Evolutionary conservation across 1,284 basidiomycete genomes (phyloP).

Genomic region (Cutaneotrichosporon sp.): DNA sequence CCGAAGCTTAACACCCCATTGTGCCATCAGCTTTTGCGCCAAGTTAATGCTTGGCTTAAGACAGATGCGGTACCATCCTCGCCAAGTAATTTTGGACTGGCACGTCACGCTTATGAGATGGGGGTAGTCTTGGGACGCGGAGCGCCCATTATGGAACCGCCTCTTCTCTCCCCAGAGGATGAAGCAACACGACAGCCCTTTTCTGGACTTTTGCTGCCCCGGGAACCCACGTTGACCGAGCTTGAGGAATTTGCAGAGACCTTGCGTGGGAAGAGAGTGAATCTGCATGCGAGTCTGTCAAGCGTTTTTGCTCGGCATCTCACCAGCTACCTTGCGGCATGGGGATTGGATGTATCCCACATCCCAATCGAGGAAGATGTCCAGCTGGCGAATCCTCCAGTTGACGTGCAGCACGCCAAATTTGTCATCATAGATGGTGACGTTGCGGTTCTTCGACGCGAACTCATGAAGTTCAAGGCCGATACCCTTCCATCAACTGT

Average conservation of each 20-base stretch:
- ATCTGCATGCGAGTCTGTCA: constrained; percentile 70
- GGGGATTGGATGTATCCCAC: constrained; percentile 87
- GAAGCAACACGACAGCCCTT: constrained; percentile 52
- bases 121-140: constrained; percentile 44
- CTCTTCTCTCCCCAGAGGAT: constrained; percentile 49
- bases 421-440: constrained; percentile 90
- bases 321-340: constrained; percentile 82
- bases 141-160: constrained; percentile 39
- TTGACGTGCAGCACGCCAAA: constrained; percentile 8
- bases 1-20: constrained; percentile 62
- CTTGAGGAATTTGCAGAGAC: constrained; percentile 71
- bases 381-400: neutral
- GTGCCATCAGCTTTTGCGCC: constrained; percentile 61
- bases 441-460: constrained; percentile 64
- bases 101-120: constrained; percentile 45
- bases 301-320: constrained; percentile 84
- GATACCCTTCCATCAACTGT: constrained; percentile 51
- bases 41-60: constrained; percentile 60
- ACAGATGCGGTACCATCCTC: constrained; percentile 35
- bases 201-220: constrained; percentile 53
- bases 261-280: constrained; percentile 71
- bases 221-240: constrained; percentile 71
- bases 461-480: constrained; percentile 60
- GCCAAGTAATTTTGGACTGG: constrained; percentile 28
- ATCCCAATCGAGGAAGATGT: constrained; percentile 54